A percentile compares a stretch with the other conserved stretches of the same genome.
These are phyloP conservation scores for Pinus taeda DNA, from an alignment of 75 land plant genomes.

Conservation along the genomic window DNA sequence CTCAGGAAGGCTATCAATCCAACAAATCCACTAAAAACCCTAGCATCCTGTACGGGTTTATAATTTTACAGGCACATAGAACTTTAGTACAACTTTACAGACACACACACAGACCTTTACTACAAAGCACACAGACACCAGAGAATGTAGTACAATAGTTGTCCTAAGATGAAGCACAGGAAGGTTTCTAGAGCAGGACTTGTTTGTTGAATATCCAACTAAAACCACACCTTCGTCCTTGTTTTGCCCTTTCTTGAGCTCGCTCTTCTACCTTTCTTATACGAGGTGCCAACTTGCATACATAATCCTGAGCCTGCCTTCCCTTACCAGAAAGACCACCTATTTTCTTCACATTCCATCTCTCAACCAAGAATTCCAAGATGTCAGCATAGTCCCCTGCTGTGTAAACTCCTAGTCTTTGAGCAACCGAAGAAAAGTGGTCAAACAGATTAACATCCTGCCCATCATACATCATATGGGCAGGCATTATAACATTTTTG, in stretches of 20 bases:
- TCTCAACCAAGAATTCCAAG: conserved; percentile 46
- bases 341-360: conserved; percentile 46
- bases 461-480: conserved; percentile 64
- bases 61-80: no score
- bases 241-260: conserved; percentile 33
- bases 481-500: conserved; percentile 55
- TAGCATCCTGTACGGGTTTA: no score
- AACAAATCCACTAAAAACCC: no score
- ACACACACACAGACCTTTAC: no score
- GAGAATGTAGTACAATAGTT: fast-evolving
- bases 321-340: conserved; percentile 49
- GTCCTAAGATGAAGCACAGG: no score
- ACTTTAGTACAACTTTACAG: no score
- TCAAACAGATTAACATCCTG: conserved; percentile 42
- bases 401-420: conserved; percentile 53
- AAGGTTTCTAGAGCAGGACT: conserved; percentile 16
- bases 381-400: conserved; percentile 57
- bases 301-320: conserved; percentile 45
- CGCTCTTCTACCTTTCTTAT: conserved; percentile 47
- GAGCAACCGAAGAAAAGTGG: conserved; percentile 50
- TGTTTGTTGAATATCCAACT: conserved; percentile 54
- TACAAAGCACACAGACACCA: no score
- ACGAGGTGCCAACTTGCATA: conserved; percentile 38
- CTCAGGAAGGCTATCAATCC: no score
- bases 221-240: conserved; percentile 21